Conservation (phyloP, 768 basidiomycete species). For the Mycena indigotica region DNA sequence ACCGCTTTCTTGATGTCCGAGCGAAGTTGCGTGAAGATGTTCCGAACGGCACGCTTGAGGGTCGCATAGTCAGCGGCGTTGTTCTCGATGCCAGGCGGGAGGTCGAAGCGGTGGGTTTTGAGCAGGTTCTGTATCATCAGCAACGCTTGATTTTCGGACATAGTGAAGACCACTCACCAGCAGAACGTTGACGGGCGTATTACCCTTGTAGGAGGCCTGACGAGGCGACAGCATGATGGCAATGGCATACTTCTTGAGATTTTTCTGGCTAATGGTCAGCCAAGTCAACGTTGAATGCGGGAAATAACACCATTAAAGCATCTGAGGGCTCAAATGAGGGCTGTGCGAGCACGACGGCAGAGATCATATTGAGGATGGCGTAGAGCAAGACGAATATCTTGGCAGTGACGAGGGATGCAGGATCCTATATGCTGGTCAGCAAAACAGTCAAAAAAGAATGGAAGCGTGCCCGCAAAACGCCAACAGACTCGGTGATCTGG, state of each 20-base stretch:
- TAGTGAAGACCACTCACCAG: too few relatives aligned
- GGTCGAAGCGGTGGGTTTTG: too few relatives aligned
- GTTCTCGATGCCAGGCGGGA: too few relatives aligned
- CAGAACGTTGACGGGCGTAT: too few relatives aligned
- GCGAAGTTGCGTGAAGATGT: too few relatives aligned
- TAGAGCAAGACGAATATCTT: not conserved
- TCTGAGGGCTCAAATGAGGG: not conserved
- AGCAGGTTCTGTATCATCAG: too few relatives aligned
- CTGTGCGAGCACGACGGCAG: not conserved
- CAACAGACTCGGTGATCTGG: slow-evolving; percentile 1
- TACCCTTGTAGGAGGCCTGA: too few relatives aligned
- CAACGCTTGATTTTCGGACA: too few relatives aligned
- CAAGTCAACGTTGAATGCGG: not conserved
- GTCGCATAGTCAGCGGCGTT: too few relatives aligned
- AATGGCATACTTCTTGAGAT: not conserved
- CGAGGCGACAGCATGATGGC: not conserved
- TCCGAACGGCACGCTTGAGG: too few relatives aligned
- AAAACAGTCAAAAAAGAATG: not conserved
- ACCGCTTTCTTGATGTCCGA: too few relatives aligned
- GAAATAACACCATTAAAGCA: not conserved
- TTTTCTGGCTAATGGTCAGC: not conserved
- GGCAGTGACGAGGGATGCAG: not conserved
- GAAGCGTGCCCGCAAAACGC: not conserved
- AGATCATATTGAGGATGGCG: not conserved
- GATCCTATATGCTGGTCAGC: not conserved